These are phyloP conservation scores for Carex myosuroides DNA, from an alignment of 176 grass and related monocot genomes.

Conservation along the genomic window DNA sequence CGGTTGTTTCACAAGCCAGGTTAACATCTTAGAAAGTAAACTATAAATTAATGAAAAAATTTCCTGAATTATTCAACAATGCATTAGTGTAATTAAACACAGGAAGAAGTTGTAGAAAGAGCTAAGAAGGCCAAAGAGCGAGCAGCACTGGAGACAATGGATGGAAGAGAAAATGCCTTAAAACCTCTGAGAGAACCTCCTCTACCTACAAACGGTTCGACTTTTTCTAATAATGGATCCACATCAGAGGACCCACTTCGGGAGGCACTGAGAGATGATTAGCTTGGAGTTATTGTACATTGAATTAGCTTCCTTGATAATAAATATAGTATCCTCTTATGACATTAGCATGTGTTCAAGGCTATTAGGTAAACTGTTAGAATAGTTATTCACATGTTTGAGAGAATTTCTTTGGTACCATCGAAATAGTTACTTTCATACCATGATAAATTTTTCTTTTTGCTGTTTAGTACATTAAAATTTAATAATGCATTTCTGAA, in stretches of 20 bases:
- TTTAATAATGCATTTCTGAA: background rate
- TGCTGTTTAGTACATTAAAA: background rate
- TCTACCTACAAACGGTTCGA: conserved; percentile 7
- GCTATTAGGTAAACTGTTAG: conserved; percentile 12
- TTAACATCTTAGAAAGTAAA: background rate
- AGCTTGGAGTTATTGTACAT: background rate
- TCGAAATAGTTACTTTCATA: background rate
- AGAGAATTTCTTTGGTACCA: background rate
- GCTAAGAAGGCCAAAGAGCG: conserved; percentile 87
- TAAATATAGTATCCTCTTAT: background rate
- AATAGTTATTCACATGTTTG: background rate
- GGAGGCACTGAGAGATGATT: conserved; percentile 30
- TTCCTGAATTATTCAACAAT: background rate
- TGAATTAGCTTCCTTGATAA: background rate
- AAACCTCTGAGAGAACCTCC: conserved; percentile 35
- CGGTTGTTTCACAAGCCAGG: background rate
- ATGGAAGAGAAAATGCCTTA: conserved; percentile 27
- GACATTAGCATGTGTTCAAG: background rate
- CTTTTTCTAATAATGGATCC: conserved; percentile 26
- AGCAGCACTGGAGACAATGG: conserved; percentile 58
- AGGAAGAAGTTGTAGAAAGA: conserved; percentile 90
- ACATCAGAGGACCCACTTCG: conserved; percentile 38
- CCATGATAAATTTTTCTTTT: conserved; percentile 13
- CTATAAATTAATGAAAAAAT: background rate
- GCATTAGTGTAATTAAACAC: conserved; percentile 12